Evolutionary conservation across 2,329 filamentous ascomycete genomes (phyloP), one percentile per base, ranked within the genome.

Genomic region (Aspergillus jensenii): DNA sequence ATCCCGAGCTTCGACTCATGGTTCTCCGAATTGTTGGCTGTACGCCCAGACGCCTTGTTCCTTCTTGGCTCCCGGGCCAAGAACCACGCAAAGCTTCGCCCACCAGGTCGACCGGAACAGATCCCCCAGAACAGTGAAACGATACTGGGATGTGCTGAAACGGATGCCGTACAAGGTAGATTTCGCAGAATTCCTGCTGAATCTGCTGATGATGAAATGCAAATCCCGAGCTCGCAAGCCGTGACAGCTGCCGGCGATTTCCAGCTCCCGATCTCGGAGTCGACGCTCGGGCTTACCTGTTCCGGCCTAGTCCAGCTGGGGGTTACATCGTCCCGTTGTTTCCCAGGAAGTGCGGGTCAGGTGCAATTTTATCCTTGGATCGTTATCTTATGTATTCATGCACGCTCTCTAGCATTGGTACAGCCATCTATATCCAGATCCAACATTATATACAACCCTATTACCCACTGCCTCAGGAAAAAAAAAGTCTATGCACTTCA

Each of bases 381-480:
- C 27, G 9, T 31, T 11, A 31, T 31, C 27, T 41, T 55, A 55
- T 40, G 33, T 27, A 37, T 25, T 47, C 27, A 54, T 54, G 43
- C 49, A 48, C 33, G 31, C 48, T 37, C 35, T 48, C 43, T 52
- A 33, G 25, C 43, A 37, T 37, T 21, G n/a, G 21, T 39, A 46
- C 53, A 59, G 51, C 58, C 57, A 60, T 67, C 61, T 67, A 64
- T 65, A 62, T 65, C 62, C 59, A 63, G 59, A 65, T 60, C 58
- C 60, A 60, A 59, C 62, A 59, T 39, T 66, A 65, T 65, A 62
- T 65, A 65, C 63, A 66, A 61, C 27, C 51, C 51, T n/a, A 49
- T 46, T 52, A 60, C 59, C 46, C 52, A 35, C 23, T 41, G 44
- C 37, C 15, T 27, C 51, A 47, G 27, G 27, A 21, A 11, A 11